Evolutionary conservation across 768 basidiomycete species (phyloP).

Genomic region (Amanita jacksonii): DNA sequence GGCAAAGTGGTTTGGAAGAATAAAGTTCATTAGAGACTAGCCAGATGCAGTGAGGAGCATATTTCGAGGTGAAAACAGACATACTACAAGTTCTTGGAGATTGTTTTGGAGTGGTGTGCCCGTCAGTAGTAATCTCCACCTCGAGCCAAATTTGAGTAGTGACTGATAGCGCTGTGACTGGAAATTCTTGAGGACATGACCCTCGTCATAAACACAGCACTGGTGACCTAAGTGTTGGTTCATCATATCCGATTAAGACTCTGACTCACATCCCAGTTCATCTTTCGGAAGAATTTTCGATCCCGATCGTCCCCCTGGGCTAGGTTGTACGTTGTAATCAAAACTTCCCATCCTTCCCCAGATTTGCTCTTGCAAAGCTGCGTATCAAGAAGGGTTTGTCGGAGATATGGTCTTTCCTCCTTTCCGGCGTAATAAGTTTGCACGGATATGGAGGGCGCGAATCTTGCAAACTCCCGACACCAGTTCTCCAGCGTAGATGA

Average conservation of each 20-base stretch:
- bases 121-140: slow-evolving; percentile 87
- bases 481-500: slow-evolving; percentile 98
- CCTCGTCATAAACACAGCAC: slow-evolving; percentile 95
- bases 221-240: slow-evolving; percentile 22
- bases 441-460: slow-evolving; percentile 77
- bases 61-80: slow-evolving; percentile 19
- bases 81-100: slow-evolving; percentile 79
- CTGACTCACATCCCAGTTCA: slow-evolving; percentile 82
- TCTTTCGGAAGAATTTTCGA: slow-evolving; percentile 84
- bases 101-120: slow-evolving; percentile 95
- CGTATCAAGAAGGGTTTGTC: slow-evolving; percentile 61
- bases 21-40: slow-evolving; percentile 97
- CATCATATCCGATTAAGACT: background rate
- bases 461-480: slow-evolving; percentile 92
- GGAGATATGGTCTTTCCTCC: slow-evolving; percentile 67
- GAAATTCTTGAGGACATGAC: slow-evolving; percentile 95
- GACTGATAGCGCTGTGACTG: slow-evolving; percentile 94
- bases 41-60: slow-evolving; percentile 6
- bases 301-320: slow-evolving; percentile 87
- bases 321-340: slow-evolving; percentile 93
- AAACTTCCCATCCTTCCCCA: slow-evolving; percentile 76
- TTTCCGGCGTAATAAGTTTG: slow-evolving; percentile 94
- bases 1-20: slow-evolving; percentile 83
- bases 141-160: slow-evolving; percentile 73
- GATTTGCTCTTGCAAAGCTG: slow-evolving; percentile 36